Evolutionary conservation across 305 asterid genomes (phyloP).

Genomic region (Solanum aculeatissimum): DNA sequence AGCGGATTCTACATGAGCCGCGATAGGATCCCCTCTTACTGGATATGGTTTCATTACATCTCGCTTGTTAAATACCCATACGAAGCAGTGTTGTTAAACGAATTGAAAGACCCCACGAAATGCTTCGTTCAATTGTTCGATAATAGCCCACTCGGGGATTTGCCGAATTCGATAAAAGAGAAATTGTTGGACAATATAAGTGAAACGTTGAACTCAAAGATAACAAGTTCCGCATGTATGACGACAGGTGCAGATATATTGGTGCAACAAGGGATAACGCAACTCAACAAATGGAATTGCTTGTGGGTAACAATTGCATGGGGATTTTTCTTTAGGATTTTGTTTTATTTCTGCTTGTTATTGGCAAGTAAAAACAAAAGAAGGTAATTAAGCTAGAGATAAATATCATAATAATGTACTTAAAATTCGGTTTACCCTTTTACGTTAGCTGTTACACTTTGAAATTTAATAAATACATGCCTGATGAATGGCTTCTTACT

Average conservation of each 20-base stretch:
- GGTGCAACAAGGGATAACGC: slow-evolving; percentile 34
- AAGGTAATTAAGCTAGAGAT: slow-evolving; percentile 4
- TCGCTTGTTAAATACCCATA: slow-evolving; percentile 41
- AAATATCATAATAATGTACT: background rate
- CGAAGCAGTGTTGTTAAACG: slow-evolving; percentile 43
- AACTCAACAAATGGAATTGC: slow-evolving; percentile 42
- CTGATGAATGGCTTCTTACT: too few relatives aligned
- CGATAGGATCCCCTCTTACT: slow-evolving; percentile 12
- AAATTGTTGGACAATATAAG: slow-evolving; percentile 26
- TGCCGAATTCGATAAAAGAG: slow-evolving; percentile 21
- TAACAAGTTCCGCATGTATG: slow-evolving; percentile 30
- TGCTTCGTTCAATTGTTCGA: slow-evolving; percentile 54
- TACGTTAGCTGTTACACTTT: too few relatives aligned
- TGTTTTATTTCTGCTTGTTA: slow-evolving; percentile 37
- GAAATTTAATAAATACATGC: too few relatives aligned
- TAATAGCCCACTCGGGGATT: slow-evolving; percentile 18
- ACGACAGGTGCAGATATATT: slow-evolving; percentile 37
- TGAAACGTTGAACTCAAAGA: slow-evolving; percentile 17
- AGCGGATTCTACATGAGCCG: slow-evolving; percentile 14
- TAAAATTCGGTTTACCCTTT: too few relatives aligned
- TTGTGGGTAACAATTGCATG: slow-evolving; percentile 46
- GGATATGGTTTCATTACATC: slow-evolving; percentile 25
- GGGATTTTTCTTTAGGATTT: slow-evolving; percentile 46
- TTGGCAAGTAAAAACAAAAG: slow-evolving; percentile 53
- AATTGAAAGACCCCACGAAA: slow-evolving; percentile 23